Conservation (phyloP, 2,329 filamentous ascomycete species). For the Leptographium procerum region DNA sequence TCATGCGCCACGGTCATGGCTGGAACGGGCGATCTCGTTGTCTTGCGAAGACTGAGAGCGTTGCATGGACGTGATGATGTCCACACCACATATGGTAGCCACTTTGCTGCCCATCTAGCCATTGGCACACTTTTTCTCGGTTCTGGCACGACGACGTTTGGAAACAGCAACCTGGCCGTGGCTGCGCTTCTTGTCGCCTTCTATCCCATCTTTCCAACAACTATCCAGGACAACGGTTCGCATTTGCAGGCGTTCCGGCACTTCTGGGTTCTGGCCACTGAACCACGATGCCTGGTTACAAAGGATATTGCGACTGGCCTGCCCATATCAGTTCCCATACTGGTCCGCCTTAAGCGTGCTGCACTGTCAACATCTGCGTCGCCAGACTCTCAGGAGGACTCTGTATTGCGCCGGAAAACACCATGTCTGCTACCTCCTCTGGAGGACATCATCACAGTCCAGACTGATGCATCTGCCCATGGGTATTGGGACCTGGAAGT, state of each 20-base stretch:
- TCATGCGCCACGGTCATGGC: constrained; percentile 87
- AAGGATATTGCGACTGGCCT: constrained; percentile 78
- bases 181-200: constrained; percentile 81
- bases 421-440: constrained; percentile 56
- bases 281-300: constrained; percentile 77
- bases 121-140: constrained; percentile 85
- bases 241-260: constrained; percentile 95
- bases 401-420: constrained; percentile 31
- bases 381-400: constrained; percentile 22
- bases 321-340: constrained; percentile 62
- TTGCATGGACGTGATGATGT: constrained; percentile 78
- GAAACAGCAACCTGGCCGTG: constrained; percentile 76
- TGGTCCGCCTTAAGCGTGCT: constrained; percentile 42
- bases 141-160: constrained; percentile 84
- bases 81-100: constrained; percentile 83
- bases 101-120: constrained; percentile 84
- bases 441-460: constrained; percentile 46
- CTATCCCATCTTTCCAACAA: constrained; percentile 83
- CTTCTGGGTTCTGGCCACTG: constrained; percentile 90
- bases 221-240: constrained; percentile 84
- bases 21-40: constrained; percentile 77
- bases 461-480: constrained; percentile 48
- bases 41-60: constrained; percentile 74
- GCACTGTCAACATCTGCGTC: constrained; percentile 13
- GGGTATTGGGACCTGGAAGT: constrained; percentile 74